Percentiles rank a stretch among this genome's conserved stretches.
These are phyloP conservation scores for Neurospora sp. DNA, from an alignment of 495 filamentous ascomycete species.

Conservation along the genomic window DNA sequence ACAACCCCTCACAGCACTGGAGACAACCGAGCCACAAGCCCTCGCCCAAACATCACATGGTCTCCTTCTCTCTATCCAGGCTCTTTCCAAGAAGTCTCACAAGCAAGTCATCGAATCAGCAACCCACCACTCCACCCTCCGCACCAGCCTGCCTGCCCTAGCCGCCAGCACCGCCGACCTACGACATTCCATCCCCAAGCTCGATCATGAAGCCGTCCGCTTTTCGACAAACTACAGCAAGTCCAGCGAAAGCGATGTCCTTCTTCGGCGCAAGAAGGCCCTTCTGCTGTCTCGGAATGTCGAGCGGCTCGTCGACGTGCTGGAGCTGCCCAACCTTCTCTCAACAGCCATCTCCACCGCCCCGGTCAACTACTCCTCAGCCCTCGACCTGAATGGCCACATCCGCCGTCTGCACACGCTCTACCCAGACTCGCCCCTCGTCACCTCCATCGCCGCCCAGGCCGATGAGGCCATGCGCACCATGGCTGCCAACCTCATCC, in stretches of 20 bases:
- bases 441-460: conserved; percentile 61
- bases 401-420: conserved; percentile 77
- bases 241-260: conserved; percentile 53
- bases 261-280: conserved; percentile 69
- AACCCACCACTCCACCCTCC: conserved; percentile 62
- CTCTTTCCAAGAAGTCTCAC: conserved; percentile 85
- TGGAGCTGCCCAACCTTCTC: conserved; percentile 83
- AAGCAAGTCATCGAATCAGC: conserved; percentile 75
- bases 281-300: conserved; percentile 82
- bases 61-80: conserved; percentile 75
- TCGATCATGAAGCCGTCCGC: conserved; percentile 65
- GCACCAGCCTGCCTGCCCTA: conserved; percentile 55
- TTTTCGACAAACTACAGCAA: conserved; percentile 82
- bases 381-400: conserved; percentile 87
- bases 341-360: conserved; percentile 44
- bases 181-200: conserved; percentile 59
- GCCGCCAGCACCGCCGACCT: conserved; percentile 53
- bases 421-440: conserved; percentile 67
- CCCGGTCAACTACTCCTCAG: conserved; percentile 68
- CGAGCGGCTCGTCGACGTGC: conserved; percentile 79
- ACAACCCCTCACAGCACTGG: conserved; percentile 63
- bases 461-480: conserved; percentile 82
- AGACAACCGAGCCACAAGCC: conserved; percentile 65
- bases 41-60: conserved; percentile 73
- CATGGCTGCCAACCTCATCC: conserved; percentile 79